A percentile compares a stretch with the other conserved stretches of the same genome.
Evolutionary conservation across 2,329 filamentous ascomycete genomes (phyloP).

Genomic region (Bipolaris bicolor): DNA sequence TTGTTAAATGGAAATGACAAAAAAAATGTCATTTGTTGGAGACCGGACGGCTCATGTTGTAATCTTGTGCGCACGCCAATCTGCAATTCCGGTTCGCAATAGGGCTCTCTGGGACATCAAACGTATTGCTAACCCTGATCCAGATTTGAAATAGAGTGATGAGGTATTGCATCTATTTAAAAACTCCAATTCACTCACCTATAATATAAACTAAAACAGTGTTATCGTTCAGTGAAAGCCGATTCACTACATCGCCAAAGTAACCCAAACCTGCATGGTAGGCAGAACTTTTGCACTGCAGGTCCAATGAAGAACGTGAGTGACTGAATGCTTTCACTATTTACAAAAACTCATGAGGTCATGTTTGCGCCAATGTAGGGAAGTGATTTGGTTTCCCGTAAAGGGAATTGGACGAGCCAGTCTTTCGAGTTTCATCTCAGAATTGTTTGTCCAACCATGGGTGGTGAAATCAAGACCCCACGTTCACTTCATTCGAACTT

Average conservation of each 20-base stretch:
- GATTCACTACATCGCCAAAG: background rate
- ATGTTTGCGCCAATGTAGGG: background rate
- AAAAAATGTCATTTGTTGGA: too few species aligned
- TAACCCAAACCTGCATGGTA: background rate
- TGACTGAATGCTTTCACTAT: background rate
- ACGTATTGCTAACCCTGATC: background rate
- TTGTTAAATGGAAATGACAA: too few species aligned
- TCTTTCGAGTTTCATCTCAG: background rate
- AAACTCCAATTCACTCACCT: background rate
- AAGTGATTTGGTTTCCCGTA: background rate
- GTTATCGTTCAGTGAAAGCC: background rate
- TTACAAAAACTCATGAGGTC: background rate
- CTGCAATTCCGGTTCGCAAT: too few species aligned
- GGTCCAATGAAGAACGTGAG: background rate
- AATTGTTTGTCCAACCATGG: background rate
- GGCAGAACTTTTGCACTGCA: background rate
- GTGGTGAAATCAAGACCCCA: background rate
- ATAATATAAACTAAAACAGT: too few species aligned
- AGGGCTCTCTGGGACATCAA: too few species aligned
- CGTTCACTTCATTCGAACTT: background rate
- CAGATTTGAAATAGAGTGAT: background rate
- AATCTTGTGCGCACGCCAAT: too few species aligned
- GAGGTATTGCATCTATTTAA: background rate
- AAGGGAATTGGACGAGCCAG: conserved; percentile 2
- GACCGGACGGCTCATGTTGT: too few species aligned